phyloP scores from a whole-genome alignment of 129 eudicot species.

The Cynara cardunculus region DNA sequence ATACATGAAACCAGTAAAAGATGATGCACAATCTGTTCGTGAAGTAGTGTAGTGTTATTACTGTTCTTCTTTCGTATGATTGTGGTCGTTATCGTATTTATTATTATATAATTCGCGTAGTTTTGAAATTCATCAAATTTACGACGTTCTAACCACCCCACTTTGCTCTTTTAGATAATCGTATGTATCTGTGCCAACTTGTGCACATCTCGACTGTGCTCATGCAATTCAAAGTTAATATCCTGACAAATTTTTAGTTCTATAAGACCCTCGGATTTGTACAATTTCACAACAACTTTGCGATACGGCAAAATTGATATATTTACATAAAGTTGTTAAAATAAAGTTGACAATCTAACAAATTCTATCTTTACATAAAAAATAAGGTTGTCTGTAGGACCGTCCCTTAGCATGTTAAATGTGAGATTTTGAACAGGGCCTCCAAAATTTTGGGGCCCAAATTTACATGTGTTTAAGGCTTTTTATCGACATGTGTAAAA shows the following conservation, averaged over 20 bases:
- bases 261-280: not conserved
- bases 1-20: not conserved
- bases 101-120: not conserved
- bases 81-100: not conserved
- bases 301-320: no score
- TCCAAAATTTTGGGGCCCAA: no score
- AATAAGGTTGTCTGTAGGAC: no score
- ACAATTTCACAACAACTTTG: not conserved
- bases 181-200: not conserved
- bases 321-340: not conserved
- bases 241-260: not conserved
- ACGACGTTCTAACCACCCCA: not conserved
- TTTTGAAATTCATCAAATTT: not conserved
- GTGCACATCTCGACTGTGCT: not conserved
- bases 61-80: not conserved
- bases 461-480: no score
- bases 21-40: not conserved
- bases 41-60: not conserved
- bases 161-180: not conserved
- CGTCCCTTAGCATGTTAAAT: no score
- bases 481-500: no score
- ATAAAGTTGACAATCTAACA: not conserved
- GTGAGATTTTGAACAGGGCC: no score
- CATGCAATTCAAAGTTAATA: not conserved
- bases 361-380: not conserved